A percentile compares a stretch with the other conserved stretches of the same genome.
Evolutionary conservation across 257 asterid genomes (phyloP).

Genomic region (Rehmannia glutinosa): DNA sequence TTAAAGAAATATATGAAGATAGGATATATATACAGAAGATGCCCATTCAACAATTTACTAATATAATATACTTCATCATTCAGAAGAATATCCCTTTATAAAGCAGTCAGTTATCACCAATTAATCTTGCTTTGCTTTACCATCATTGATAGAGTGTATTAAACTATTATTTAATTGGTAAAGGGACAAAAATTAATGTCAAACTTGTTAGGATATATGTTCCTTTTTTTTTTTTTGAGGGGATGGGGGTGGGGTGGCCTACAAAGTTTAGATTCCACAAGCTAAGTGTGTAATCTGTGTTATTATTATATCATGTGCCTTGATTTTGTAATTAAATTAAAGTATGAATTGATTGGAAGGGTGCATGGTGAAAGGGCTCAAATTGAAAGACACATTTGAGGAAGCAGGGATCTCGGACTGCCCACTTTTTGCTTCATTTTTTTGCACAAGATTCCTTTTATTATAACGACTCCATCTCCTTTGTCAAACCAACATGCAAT

Average conservation of each 20-base stretch:
- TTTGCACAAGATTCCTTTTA: conserved; percentile 53
- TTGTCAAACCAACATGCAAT: conserved; percentile 33
- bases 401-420: conserved; percentile 53
- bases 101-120: conserved; percentile 35
- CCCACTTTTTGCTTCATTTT: conserved; percentile 39
- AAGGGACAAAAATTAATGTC: no score
- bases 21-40: conserved; percentile 59
- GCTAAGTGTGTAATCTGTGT: conserved; percentile 17
- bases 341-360: conserved; percentile 6
- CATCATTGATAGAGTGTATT: no score
- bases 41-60: conserved; percentile 34
- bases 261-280: conserved; percentile 44
- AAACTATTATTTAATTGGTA: no score
- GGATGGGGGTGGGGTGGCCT: background rate
- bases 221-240: no score
- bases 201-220: no score
- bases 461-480: conserved; percentile 22
- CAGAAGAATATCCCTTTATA: conserved; percentile 29
- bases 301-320: conserved; percentile 24
- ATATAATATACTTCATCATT: background rate
- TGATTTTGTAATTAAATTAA: conserved; percentile 12
- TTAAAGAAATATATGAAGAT: conserved; percentile 14
- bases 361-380: conserved; percentile 12
- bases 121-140: conserved; percentile 20
- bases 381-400: conserved; percentile 37